Base-by-base conservation (phyloP, 2,329 filamentous ascomycete genomes). In the Penicillium fuscoglaucum region DNA sequence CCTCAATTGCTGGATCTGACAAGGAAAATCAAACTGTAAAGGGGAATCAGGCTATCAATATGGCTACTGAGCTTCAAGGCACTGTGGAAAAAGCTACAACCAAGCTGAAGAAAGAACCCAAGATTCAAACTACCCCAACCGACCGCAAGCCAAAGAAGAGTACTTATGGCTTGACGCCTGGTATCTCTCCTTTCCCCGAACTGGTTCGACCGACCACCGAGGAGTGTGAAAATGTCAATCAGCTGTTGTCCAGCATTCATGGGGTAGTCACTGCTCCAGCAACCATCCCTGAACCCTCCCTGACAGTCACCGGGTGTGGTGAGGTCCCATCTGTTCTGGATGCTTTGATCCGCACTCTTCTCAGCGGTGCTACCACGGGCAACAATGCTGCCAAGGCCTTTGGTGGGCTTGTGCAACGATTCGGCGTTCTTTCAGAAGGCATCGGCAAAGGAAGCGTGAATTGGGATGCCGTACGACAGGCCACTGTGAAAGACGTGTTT, bases 391-490 rank as follows among this genome's bases (percentile, higher is more conserved):
- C 85, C 21, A 82, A 79, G 41, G 88, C 90, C 6, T 85, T 93
- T 61, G 78, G 82, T 58, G 87, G 86, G 0, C 79, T 95, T 0
- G 84, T 88, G 3, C 68, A 83, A 19, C 82, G 76, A 35, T 92
- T 88, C 61, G 89, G 90, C 1, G 79, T 85, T 19, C 75, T 88
- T 4, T 71, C 85, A 33, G 79, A 83, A 43, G 86, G 88, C 7
- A 76, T 88, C 10, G 88, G 88, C 6, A 86, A 87, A 65, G 88
- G 87, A 3, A 90, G 87, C 55, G 87, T 92, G 8, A 80, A 92
- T 69, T 93, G 89, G 88, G 84, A 91, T 64, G 85, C 84, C 10
- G 87, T 93, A 1, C 83, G 86, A 24, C 72, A 77, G 28, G 84
- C 87, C 1, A 73, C 84, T 1, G 70, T 84, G 5, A 78, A 83